Percentiles rank a stretch among this genome's conserved stretches.
Conservation (phyloP, 2,329 filamentous ascomycete species). For the Tolypocladium pustulatum region DNA sequence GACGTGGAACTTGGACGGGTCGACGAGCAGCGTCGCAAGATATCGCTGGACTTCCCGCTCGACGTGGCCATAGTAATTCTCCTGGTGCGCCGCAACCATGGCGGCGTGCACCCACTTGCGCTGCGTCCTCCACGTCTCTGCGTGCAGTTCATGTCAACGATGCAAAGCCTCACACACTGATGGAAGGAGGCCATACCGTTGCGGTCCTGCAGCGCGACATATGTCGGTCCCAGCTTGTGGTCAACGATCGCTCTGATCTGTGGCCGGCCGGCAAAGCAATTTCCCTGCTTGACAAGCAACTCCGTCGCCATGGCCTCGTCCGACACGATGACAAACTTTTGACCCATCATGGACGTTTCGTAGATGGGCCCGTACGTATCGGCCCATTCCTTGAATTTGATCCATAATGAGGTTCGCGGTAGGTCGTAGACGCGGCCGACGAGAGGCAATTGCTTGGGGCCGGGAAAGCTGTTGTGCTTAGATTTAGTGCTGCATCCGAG, state of each 20-base stretch:
- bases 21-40: background rate
- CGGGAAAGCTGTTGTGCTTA: background rate
- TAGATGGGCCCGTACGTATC: background rate
- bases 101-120: background rate
- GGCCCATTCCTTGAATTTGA: background rate
- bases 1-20: background rate
- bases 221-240: background rate
- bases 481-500: background rate
- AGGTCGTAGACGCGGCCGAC: background rate
- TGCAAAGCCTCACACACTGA: background rate
- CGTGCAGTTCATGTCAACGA: background rate
- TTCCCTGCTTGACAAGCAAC: background rate
- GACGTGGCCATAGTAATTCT: background rate
- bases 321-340: background rate
- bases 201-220: background rate
- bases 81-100: background rate
- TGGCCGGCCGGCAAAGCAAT: background rate
- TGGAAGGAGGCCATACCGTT: background rate
- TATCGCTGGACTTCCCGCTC: background rate
- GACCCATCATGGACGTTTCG: background rate
- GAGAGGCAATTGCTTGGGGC: background rate
- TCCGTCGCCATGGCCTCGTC: background rate
- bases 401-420: background rate
- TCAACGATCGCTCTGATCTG: background rate
- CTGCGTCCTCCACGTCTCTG: background rate